Evolutionary conservation across 108 stramenopile species (phyloP).

Genomic region (Mediolabrus comicus): DNA sequence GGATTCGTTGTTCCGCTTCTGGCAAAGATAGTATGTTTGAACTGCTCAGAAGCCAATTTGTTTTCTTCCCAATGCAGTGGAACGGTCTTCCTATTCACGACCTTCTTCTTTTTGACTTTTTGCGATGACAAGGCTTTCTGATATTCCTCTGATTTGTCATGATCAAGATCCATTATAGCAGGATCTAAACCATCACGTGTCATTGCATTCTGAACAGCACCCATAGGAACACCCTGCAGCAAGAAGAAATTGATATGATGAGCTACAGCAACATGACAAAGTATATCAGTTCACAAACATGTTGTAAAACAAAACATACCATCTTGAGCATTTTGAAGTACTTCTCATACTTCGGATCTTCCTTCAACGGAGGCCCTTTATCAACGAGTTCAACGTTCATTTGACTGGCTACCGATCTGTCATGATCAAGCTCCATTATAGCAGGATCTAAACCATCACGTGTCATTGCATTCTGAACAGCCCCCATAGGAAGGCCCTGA

Average conservation of each 20-base stretch:
- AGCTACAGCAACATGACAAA: too few relatives aligned
- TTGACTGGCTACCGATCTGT: conserved; percentile 44
- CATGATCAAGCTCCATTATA: conserved; percentile 54
- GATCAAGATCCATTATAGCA: conserved; percentile 74
- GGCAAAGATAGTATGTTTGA: conserved; percentile 59
- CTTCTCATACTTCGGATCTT: conserved; percentile 63
- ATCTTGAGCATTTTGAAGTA: conserved; percentile 77
- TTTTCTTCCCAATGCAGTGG: conserved; percentile 77
- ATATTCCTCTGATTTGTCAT: conserved; percentile 55
- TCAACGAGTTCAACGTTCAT: conserved; percentile 10
- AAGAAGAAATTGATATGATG: not conserved
- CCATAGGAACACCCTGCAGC: conserved; percentile 60
- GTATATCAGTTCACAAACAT: too few relatives aligned
- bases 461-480: conserved; percentile 61
- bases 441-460: conserved; percentile 53
- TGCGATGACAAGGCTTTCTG: conserved; percentile 48
- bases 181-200: conserved; percentile 64
- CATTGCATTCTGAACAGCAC: conserved; percentile 70
- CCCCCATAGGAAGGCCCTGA: conserved; percentile 71
- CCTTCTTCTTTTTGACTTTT: conserved; percentile 33
- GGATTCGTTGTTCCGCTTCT: conserved; percentile 50
- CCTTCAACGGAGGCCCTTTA: conserved; percentile 53
- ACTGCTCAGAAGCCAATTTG: conserved; percentile 50
- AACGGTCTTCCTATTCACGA: conserved; percentile 31
- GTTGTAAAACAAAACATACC: not conserved